Base-by-base conservation (phyloP, 2,329 filamentous ascomycete genomes). In the Grosmannia penicillata region DNA sequence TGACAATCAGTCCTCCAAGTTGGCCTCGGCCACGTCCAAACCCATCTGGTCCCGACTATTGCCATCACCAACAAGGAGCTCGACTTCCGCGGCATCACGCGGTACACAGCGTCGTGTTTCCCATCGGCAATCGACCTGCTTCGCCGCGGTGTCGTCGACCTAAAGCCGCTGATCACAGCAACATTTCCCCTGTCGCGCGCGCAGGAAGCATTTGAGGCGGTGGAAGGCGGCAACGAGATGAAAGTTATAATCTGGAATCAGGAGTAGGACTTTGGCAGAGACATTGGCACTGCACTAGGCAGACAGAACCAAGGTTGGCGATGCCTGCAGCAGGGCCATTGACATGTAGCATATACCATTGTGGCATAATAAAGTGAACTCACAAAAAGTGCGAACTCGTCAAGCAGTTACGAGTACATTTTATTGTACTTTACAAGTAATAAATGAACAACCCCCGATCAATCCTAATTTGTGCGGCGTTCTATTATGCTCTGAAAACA, bases 101-200 rank as follows among this genome's bases (percentile, higher is more conserved):
- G 89, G 28, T 96, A 96, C 58, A 79, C 79, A 3, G 73, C 75
- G 39, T 87, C 86, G 14, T 87, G 95, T 57, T 96, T 94, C 59
- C 72, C 78, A 53, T 72, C 87, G 4, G 85, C 84, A 5, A 69
- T 95, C 31, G 74, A 83, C 45, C 66, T 95, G 45, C 74, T 94
- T 1, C 69, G 70, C 8, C 68, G 62, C 21, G 82, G 82, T 33
- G 75, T 74, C 54, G 72, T 96, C 29, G 75, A 82, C 35, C 80
- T 86, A 42, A 93, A 91, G 72, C 74, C 74, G 56, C 65, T 95
- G 44, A 77, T 95, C 46, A 84, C 80, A n/a, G 70, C 72, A 19
- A 74, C 75, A 24, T 85, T 94, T 37, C 66, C 71, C 36, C 95
- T 96, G 52, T 65, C 74, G 47, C 70, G 91, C 45, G 89, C 89